These are phyloP conservation scores for Fusarium sp. DNA, from an alignment of 2,329 filamentous ascomycete species.

Conservation along the genomic window DNA sequence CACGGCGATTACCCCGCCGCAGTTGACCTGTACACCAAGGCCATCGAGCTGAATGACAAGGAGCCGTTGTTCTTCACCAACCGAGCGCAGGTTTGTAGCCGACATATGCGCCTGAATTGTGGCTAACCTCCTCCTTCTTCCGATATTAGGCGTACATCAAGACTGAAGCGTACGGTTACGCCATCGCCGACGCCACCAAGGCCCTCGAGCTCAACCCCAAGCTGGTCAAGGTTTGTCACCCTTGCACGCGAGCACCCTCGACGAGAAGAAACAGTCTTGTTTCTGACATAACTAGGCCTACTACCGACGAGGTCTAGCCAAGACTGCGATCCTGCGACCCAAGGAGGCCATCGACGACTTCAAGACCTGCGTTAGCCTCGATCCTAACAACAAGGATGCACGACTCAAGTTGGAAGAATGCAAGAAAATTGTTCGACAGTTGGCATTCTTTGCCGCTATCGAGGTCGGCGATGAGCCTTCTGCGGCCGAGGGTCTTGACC, in stretches of 20 bases:
- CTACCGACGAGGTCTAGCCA: constrained; percentile 91
- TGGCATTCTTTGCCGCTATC: constrained; percentile 95
- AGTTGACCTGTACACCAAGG: constrained; percentile 85
- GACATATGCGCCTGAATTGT: constrained; percentile 50
- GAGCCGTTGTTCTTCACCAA: constrained; percentile 95
- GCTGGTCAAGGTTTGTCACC: constrained; percentile 80
- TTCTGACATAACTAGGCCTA: constrained; percentile 73
- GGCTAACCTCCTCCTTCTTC: constrained; percentile 53
- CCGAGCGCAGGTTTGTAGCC: constrained; percentile 82
- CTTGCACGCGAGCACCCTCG: not conserved
- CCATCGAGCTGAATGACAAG: constrained; percentile 84
- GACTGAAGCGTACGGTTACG: constrained; percentile 93
- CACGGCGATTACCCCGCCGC: constrained; percentile 87
- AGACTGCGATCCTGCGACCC: constrained; percentile 89
- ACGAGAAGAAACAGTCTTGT: constrained; percentile 10
- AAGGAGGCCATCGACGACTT: constrained; percentile 93
- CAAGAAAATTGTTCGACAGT: constrained; percentile 91
- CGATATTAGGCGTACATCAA: constrained; percentile 85
- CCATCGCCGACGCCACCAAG: constrained; percentile 89
- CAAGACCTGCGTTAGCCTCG: constrained; percentile 88
- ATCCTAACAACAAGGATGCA: constrained; percentile 89
- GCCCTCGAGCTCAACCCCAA: constrained; percentile 89
- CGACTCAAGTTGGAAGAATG: constrained; percentile 92
- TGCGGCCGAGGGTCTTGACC: constrained; percentile 88
- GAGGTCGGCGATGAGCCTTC: constrained; percentile 93